Evolutionary conservation across 805 yeast genomes (phyloP).

Genomic region (Wickerhamiella allomyrinae): DNA sequence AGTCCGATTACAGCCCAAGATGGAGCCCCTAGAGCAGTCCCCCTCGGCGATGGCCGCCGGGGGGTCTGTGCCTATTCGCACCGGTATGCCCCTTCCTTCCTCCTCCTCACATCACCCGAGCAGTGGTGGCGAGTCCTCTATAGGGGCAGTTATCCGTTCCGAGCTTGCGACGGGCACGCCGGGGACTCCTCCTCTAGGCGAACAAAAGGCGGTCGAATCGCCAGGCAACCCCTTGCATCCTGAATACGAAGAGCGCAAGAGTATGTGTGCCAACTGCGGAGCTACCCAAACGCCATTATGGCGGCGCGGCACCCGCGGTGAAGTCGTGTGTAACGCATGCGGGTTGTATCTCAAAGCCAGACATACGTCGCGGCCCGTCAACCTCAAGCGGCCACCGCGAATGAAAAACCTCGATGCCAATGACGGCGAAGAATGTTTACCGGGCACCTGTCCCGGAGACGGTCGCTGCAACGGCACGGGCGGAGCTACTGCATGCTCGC

Average conservation of each 20-base stretch:
- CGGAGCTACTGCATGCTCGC: conserved; percentile 63
- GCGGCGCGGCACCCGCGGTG: conserved; percentile 86
- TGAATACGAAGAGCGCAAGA: background rate
- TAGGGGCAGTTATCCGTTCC: too few relatives aligned
- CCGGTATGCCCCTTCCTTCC: too few relatives aligned
- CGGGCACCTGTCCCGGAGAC: conserved; percentile 56
- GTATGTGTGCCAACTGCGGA: conserved; percentile 75
- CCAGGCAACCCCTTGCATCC: background rate
- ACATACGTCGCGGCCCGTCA: conserved; percentile 49
- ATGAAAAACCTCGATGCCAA: conserved; percentile 5
- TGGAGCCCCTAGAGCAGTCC: too few relatives aligned
- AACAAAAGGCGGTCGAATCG: background rate
- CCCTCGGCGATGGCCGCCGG: too few relatives aligned
- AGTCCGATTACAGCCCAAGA: too few relatives aligned
- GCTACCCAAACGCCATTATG: conserved; percentile 88
- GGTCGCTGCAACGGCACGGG: conserved; percentile 84
- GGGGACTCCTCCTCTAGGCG: background rate
- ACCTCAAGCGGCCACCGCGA: conserved; percentile 33
- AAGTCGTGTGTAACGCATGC: conserved; percentile 91
- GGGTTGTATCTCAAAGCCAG: conserved; percentile 62
- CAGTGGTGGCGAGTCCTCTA: too few relatives aligned
- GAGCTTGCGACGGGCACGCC: too few relatives aligned
- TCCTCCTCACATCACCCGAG: too few relatives aligned
- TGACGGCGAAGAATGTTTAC: conserved; percentile 6
- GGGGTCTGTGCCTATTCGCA: too few relatives aligned